phyloP scores from a whole-genome alignment of 768 basidiomycete species.

The Lentinula sp. region DNA sequence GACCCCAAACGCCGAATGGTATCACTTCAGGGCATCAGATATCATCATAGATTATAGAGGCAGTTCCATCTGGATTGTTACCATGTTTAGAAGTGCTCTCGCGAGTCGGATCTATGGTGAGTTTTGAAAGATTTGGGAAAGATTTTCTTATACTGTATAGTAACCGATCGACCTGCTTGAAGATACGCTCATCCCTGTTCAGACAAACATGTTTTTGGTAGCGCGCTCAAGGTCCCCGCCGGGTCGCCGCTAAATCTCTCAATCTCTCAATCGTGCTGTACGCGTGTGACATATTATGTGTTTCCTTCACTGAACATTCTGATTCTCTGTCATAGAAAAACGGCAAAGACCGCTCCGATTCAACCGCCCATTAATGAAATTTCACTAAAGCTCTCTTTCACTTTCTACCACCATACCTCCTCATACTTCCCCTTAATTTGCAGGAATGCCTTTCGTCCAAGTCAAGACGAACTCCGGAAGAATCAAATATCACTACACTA shows the following conservation, averaged over 20 bases:
- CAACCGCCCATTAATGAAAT: background rate
- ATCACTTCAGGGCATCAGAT: too few relatives aligned
- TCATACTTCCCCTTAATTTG: background rate
- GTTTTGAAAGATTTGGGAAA: background rate
- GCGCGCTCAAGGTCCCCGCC: too few relatives aligned
- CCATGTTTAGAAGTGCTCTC: background rate
- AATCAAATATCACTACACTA: background rate
- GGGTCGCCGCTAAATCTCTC: background rate
- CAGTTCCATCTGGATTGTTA: background rate
- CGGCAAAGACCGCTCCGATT: background rate
- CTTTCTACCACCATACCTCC: background rate
- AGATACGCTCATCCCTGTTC: background rate
- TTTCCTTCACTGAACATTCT: background rate
- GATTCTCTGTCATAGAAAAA: background rate
- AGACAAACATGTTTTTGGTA: too few relatives aligned
- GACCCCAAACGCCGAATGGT: too few relatives aligned
- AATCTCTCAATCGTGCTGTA: background rate
- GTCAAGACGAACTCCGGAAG: background rate
- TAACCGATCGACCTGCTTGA: background rate
- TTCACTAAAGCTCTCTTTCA: background rate
- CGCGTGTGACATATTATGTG: background rate
- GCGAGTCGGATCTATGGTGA: background rate
- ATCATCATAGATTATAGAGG: too few relatives aligned
- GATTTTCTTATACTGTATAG: background rate
- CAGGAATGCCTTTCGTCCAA: background rate